Base-by-base conservation (phyloP, 257 asterid genomes). In the Prunella vulgaris region DNA sequence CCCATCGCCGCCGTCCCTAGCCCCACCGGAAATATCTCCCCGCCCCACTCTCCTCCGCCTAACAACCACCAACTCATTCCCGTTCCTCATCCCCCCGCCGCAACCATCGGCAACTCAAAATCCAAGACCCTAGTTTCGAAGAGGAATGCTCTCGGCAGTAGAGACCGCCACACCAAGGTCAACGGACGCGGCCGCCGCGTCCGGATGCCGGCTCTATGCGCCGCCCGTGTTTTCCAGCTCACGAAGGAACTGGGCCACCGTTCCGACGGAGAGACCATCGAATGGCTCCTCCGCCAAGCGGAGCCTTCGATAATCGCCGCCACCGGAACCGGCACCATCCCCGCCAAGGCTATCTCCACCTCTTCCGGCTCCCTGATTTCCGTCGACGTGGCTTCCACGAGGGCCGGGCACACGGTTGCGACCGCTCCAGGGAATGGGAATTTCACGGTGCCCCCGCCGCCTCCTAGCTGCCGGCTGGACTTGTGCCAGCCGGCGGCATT, bases 131-230 rank as follows among this genome's bases (percentile, higher is more conserved):
- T 21, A 4, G 42, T 56, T 21, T 20, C 78, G 10, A 53, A 68
- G 17, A 74, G 52, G 30, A 59, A 22, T 35, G 0, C 74, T 9
- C 32, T 35, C 9, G 60, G 38, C 14, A 21, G 14, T 25, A 85
- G 74, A 27, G 98, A 88, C 68, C 96, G 98, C 57, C 98, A 89
- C 83, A 76, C 82, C 6, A 92, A 92, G 82, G 96, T 92, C 13
- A 86, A 92, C 78, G 98, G 98, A 3, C 84, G 97, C 33, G 91
- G 93, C 28, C 87, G 97, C 68, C 88, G 98, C n/a, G 88, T 92
- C 10, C 79, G 98, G 66, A 70, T 92, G 84, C 97, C 98, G 22
- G 83, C 88, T 1, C 76, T 84, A 21, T 81, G 87, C 60, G 98
- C 98, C 46, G 94, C 97, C 64, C 87, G 97, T 0, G 78, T 90